Percentiles rank a stretch among this genome's conserved stretches.
These are phyloP conservation scores for Fusarium annulatum DNA, from an alignment of 2,329 filamentous ascomycete genomes.

Conservation along the genomic window DNA sequence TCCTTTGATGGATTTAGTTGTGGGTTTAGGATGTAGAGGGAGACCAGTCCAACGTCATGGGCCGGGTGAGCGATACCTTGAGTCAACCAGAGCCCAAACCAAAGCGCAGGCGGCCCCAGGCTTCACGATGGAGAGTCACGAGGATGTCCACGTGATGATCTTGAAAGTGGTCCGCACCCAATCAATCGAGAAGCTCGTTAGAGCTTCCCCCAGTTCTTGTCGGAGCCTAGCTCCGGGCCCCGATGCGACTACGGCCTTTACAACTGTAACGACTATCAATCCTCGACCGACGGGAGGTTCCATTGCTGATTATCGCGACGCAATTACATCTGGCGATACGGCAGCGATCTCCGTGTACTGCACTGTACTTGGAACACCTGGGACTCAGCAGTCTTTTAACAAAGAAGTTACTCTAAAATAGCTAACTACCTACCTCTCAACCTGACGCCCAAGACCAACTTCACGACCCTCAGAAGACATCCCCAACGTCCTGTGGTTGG, in stretches of 20 bases:
- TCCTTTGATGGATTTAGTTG: conserved; percentile 27
- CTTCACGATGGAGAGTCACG: conserved; percentile 25
- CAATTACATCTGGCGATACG: not conserved
- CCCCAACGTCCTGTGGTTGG: not conserved
- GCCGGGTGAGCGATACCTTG: conserved; percentile 35
- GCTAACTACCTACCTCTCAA: not conserved
- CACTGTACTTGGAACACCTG: not conserved
- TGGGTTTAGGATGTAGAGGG: conserved; percentile 33
- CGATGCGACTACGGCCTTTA: conserved; percentile 31
- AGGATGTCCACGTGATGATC: conserved; percentile 7
- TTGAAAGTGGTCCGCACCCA: not conserved
- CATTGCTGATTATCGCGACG: not conserved
- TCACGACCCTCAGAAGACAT: not conserved
- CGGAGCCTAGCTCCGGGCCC: conserved; percentile 34
- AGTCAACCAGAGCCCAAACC: conserved; percentile 12
- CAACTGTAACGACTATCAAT: conserved; percentile 21
- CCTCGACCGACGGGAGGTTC: conserved; percentile 6
- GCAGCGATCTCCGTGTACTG: not conserved
- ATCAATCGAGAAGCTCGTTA: conserved; percentile 22
- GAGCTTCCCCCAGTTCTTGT: conserved; percentile 32
- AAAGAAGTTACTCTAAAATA: not conserved
- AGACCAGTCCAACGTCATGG: conserved; percentile 38
- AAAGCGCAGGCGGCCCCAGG: conserved; percentile 16
- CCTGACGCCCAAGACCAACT: conserved; percentile 12
- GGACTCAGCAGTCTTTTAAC: not conserved